Percentiles rank a stretch among this genome's conserved stretches.
phyloP scores from a whole-genome alignment of 2,329 filamentous ascomycete genomes.

The Colletotrichum ledebouriae region DNA sequence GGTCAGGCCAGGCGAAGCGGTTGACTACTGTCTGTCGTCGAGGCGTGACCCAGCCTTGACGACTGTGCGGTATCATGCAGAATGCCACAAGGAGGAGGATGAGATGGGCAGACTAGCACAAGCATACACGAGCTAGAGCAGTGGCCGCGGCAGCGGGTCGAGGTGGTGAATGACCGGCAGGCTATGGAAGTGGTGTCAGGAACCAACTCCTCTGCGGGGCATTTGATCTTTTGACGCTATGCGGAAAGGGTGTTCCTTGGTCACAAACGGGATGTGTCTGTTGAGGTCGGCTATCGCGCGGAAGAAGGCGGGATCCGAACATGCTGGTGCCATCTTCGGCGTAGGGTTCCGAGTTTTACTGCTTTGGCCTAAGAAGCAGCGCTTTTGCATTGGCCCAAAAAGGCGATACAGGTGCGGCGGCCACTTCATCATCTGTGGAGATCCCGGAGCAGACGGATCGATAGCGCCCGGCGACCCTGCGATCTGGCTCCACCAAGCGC shows the following conservation, averaged over 20 bases:
- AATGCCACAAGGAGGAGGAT: too few relatives aligned
- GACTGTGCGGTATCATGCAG: neutral
- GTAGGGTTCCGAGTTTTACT: too few relatives aligned
- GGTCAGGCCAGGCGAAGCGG: conserved; percentile 7
- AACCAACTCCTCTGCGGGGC: neutral
- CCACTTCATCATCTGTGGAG: conserved; percentile 59
- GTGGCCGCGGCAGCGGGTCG: conserved; percentile 2
- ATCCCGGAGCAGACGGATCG: conserved; percentile 61
- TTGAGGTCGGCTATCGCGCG: conserved; percentile 1
- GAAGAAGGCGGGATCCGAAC: neutral
- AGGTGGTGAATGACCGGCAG: neutral
- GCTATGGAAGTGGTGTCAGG: conserved; percentile 4
- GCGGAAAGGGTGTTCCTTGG: too few relatives aligned
- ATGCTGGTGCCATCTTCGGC: neutral
- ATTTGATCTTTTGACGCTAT: too few relatives aligned
- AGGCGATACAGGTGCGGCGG: too few relatives aligned
- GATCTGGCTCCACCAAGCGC: conserved; percentile 61
- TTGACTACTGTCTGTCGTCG: neutral
- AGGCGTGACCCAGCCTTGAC: conserved; percentile 8
- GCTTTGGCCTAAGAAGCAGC: too few relatives aligned
- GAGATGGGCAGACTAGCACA: too few relatives aligned
- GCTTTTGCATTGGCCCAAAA: too few relatives aligned
- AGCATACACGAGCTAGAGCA: too few relatives aligned
- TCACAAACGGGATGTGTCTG: neutral
- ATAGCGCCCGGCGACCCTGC: conserved; percentile 60